Evolutionary conservation across 2,329 filamentous ascomycete genomes (phyloP).

Genomic region (Penicillium palitans): DNA sequence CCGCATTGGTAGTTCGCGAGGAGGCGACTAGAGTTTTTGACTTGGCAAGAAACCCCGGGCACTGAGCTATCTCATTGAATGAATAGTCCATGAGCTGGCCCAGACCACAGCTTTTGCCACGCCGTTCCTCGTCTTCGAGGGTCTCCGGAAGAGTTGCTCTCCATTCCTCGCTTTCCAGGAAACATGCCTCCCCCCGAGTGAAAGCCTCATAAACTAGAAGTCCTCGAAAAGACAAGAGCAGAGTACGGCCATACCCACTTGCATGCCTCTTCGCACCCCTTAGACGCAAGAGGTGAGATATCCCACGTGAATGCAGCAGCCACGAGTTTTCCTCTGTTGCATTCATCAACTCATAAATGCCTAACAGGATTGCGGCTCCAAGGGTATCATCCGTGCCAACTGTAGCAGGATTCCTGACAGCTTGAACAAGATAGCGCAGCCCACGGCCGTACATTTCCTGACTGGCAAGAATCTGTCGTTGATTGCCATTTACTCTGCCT

Average conservation of each 20-base stretch:
- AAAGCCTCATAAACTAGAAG: constrained; percentile 24
- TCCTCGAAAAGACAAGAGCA: constrained; percentile 22
- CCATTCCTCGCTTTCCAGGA: constrained; percentile 22
- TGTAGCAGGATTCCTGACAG: constrained; percentile 13
- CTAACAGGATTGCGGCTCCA: constrained; percentile 20
- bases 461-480: constrained; percentile 15
- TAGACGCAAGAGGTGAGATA: constrained; percentile 16
- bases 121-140: constrained; percentile 9
- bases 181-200: constrained; percentile 19
- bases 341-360: constrained; percentile 23
- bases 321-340: constrained; percentile 17
- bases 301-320: constrained; percentile 24
- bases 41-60: constrained; percentile 20
- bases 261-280: constrained; percentile 19
- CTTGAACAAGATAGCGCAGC: constrained; percentile 11
- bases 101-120: constrained; percentile 15
- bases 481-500: constrained; percentile 16
- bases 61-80: constrained; percentile 22
- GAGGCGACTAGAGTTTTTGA: constrained; percentile 16
- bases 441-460: constrained; percentile 22
- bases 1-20: background rate
- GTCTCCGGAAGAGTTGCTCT: constrained; percentile 14
- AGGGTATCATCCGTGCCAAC: constrained; percentile 19
- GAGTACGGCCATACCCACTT: constrained; percentile 20
- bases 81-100: constrained; percentile 20